Percentiles rank a stretch among this genome's conserved stretches.
phyloP scores from a whole-genome alignment of 139 green algal species.

The Tetraselmis chui region DNA sequence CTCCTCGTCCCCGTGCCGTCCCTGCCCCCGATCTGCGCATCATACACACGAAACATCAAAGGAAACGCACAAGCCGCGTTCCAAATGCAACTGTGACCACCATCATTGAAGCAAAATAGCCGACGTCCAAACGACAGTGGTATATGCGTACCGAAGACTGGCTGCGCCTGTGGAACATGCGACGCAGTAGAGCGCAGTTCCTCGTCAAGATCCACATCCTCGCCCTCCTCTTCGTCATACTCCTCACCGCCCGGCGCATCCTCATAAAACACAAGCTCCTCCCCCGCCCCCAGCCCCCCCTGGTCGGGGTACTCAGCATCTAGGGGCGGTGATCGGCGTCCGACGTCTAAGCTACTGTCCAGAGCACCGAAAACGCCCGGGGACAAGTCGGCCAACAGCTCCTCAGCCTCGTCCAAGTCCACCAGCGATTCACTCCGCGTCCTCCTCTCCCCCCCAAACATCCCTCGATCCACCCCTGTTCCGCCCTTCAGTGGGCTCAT shows the following conservation, averaged over 20 bases:
- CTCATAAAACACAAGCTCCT: not conserved
- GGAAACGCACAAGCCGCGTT: too few relatives aligned
- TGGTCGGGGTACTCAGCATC: not conserved
- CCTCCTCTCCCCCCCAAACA: not conserved
- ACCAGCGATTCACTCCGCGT: not conserved
- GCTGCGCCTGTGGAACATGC: too few relatives aligned
- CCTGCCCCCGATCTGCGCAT: too few relatives aligned
- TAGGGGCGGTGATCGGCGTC: too few relatives aligned
- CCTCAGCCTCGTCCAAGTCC: not conserved
- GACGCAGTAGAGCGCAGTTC: not conserved
- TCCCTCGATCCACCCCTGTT: too few relatives aligned
- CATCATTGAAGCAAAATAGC: too few relatives aligned
- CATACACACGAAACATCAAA: too few relatives aligned
- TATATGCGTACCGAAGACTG: too few relatives aligned
- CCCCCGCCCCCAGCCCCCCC: not conserved
- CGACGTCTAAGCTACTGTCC: not conserved
- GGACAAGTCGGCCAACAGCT: not conserved
- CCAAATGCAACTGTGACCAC: too few relatives aligned
- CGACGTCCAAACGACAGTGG: too few relatives aligned
- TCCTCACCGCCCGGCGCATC: not conserved
- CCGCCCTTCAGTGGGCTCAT: not conserved
- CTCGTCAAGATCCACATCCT: not conserved
- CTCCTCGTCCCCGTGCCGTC: not conserved
- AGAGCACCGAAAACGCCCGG: not conserved
- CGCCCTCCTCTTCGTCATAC: not conserved